A percentile compares a stretch with the other conserved stretches of the same genome.
These are phyloP conservation scores for Pseudogymnoascus sp. DNA, from an alignment of 2,329 filamentous ascomycete genomes.

Conservation along the genomic window DNA sequence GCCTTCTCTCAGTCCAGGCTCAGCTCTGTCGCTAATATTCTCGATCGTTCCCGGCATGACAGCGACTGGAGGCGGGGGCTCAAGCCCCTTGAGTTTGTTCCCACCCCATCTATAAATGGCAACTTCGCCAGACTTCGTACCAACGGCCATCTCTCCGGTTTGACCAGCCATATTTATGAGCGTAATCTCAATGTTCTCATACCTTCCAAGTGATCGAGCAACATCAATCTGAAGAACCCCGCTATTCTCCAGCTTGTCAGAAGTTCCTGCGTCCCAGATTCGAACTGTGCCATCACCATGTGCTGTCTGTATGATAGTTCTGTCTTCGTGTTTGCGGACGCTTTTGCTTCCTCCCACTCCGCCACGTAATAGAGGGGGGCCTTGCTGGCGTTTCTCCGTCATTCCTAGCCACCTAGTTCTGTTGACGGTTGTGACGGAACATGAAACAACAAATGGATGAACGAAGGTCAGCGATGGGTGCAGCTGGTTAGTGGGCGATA, in stretches of 20 bases:
- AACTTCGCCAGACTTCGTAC: conserved; percentile 74
- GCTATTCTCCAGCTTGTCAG: conserved; percentile 86
- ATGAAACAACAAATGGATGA: conserved; percentile 75
- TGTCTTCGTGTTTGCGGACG: conserved; percentile 68
- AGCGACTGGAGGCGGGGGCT: conserved; percentile 42
- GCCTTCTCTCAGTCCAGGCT: conserved; percentile 67
- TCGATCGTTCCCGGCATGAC: conserved; percentile 62
- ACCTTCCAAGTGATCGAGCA: conserved; percentile 71
- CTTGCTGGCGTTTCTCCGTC: conserved; percentile 72
- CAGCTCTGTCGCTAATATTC: conserved; percentile 64
- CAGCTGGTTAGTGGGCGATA: conserved; percentile 85
- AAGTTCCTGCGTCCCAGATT: conserved; percentile 86
- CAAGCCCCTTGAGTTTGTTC: conserved; percentile 64
- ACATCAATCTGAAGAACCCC: conserved; percentile 77
- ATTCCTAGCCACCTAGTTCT: conserved; percentile 82
- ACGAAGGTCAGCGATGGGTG: conserved; percentile 82
- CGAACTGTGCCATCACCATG: conserved; percentile 89
- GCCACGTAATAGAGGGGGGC: conserved; percentile 69
- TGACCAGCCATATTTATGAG: conserved; percentile 71
- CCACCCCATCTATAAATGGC: conserved; percentile 81
- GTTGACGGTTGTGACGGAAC: conserved; percentile 64
- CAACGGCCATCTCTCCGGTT: conserved; percentile 78
- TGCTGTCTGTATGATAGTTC: conserved; percentile 77
- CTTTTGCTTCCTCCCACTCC: conserved; percentile 64
- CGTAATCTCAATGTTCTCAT: conserved; percentile 66